Evolutionary conservation across 139 green algal species (phyloP).

Genomic region (Diplosphaera chodatii): DNA sequence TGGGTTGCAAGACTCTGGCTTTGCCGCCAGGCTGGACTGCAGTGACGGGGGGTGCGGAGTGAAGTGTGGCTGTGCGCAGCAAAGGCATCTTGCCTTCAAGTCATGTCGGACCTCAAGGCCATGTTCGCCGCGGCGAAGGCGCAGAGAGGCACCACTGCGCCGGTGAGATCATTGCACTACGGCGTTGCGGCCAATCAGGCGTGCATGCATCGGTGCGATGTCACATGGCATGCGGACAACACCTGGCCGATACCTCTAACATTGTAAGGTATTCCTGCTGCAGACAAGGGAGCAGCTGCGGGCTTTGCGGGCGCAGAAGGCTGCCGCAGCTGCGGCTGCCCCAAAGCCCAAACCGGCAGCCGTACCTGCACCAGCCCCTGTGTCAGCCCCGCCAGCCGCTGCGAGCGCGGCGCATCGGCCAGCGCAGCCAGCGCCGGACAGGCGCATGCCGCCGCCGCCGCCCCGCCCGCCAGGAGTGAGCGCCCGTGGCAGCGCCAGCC

Average conservation of each 20-base stretch:
- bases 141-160: constrained; percentile 2
- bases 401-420: neutral
- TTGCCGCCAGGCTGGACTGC: no score
- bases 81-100: no score
- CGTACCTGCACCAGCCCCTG: no score
- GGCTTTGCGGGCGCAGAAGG: constrained; percentile 10
- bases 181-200: no score
- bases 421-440: neutral
- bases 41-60: no score
- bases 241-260: no score
- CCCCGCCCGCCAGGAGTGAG: neutral
- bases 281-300: constrained; percentile 20
- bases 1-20: no score
- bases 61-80: no score
- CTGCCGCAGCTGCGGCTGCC: constrained; percentile 2
- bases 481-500: no score
- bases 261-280: no score
- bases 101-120: neutral
- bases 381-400: neutral
- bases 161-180: neutral
- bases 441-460: neutral
- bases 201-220: no score
- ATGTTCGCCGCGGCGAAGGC: constrained; percentile 19
- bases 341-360: neutral
- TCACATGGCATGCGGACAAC: no score